Base-by-base conservation (phyloP, 2,329 filamentous ascomycete genomes). In the Knufia petricola region DNA sequence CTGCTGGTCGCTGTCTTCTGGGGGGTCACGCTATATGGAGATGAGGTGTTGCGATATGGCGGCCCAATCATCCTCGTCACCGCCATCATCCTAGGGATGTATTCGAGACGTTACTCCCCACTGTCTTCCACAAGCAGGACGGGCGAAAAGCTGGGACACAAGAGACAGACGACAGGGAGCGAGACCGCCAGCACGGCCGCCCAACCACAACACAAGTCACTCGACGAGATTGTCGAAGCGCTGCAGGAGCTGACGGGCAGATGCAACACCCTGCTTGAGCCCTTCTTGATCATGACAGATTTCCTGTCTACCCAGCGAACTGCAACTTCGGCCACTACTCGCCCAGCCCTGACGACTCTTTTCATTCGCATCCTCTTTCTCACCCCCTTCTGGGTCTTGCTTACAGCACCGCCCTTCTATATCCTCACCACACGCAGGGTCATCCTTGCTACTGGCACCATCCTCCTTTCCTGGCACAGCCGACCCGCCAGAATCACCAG, bases 161-260 rank as follows among this genome's bases (percentile, higher is more conserved):
- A 71, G 51, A 70, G 70, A 28, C 67, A 68, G 15, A 65, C 66
- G 2, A 70, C 73, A 7, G 85, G 87, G 59, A 63, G 76, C 4
- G 81, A 76, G 52, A n/a, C n/a, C n/a, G n/a, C n/a, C n/a, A n/a
- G n/a, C n/a, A n/a, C n/a, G n/a, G n/a, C n/a, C n/a, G n/a, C n/a
- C n/a, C n/a, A n/a, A n/a, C 83, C 82, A 36, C 82, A 84, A 51
- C 87, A 95, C 61, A 95, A 95, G 71, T 95, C 88, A 44, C 69
- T 98, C 46, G 92, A 98, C 64, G 92, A 98, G 69, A 98, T 98
- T 52, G 85, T 98, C 49, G 89, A 96, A 59, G 94, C 87, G 0
- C 70, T 98, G 38, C 87, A 88, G 64, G 81, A 88, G 56, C 87
- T 98, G 58, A 96, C 90, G 0, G 85, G 84, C 3, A 78, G 92